Conservation (phyloP, 2,329 filamentous ascomycete species). For the Fusarium chuoi region DNA sequence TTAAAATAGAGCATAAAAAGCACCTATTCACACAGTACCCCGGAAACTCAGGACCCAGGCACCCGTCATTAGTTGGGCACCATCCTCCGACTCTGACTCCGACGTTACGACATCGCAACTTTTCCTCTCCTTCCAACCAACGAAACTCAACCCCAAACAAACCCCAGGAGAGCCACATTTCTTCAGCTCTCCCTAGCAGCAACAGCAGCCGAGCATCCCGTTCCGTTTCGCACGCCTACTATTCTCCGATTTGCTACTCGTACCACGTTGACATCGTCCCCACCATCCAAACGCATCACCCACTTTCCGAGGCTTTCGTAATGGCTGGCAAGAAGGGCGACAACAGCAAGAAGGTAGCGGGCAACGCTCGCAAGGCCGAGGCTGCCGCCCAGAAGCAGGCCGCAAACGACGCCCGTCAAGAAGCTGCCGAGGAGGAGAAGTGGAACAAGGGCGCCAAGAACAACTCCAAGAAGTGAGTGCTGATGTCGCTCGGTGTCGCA, state of each 20-base stretch:
- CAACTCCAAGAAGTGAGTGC: slow-evolving; percentile 83
- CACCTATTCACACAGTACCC: slow-evolving; percentile 6
- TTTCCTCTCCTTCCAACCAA: background rate
- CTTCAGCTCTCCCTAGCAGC: background rate
- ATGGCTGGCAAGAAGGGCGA: slow-evolving; percentile 84
- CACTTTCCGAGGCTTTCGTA: slow-evolving; percentile 29
- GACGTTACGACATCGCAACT: slow-evolving; percentile 22
- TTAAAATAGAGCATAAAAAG: accelerated
- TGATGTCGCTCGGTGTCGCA: background rate
- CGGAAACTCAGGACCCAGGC: slow-evolving; percentile 9
- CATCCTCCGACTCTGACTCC: slow-evolving; percentile 18
- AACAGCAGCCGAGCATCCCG: background rate
- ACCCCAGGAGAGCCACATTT: slow-evolving; percentile 10
- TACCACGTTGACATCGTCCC: slow-evolving; percentile 7
- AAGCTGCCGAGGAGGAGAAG: slow-evolving; percentile 75
- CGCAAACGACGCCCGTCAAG: slow-evolving; percentile 72
- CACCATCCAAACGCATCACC: slow-evolving; percentile 20
- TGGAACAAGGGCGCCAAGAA: slow-evolving; percentile 91
- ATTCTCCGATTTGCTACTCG: slow-evolving; percentile 12
- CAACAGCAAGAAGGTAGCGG: slow-evolving; percentile 87
- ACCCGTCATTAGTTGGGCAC: slow-evolving; percentile 28
- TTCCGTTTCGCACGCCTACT: slow-evolving; percentile 3
- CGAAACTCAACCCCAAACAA: background rate
- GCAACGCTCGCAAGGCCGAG: slow-evolving; percentile 93
- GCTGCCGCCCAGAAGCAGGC: slow-evolving; percentile 84